Evolutionary conservation across 441 rosid genomes (phyloP), one percentile per base, ranked within the genome.

Genomic region (Pelargonium citronellum): DNA sequence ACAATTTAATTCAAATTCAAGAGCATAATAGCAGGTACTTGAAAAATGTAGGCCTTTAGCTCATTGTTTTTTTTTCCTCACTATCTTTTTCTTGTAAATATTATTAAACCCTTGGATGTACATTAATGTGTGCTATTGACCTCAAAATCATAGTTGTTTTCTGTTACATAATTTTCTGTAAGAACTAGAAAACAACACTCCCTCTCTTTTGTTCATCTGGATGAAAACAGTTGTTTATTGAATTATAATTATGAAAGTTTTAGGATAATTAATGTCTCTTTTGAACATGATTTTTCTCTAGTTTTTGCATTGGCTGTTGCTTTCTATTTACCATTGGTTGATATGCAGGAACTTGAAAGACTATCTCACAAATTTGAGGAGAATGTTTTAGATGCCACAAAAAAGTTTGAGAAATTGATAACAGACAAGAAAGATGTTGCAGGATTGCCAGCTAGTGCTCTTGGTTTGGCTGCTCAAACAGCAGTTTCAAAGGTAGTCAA

Each of bases 301-400:
- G 3, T 67, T 66, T 55, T 20, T 64, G 64, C 4, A 1, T 68
- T 67, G 17, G 53, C 70, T 58, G 7, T 24, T 55, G 49, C 51
- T 13, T 67, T 65, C 53, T 58, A 16, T 69, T 63, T 64, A 69
- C 60, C 20, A 37, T 66, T 43, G 15, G 53, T 63, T 69, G 61
- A 73, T 74, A 67, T 72, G 9, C 83, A 93, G 98, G 97, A 93
- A 81, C 79, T 93, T 68, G 87, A 88, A 73, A 87, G 83, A 69
- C 82, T 89, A 49, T 83, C 95, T 61, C 91, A 86, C 68, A 93
- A 89, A 75, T 93, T 93, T 67, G 83, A 68, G 61, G 97, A 89
- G 80, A 93, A 93, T 67, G 96, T 89, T 70, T 78, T 93, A 84
- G 98, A 93, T 77, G 90, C 97, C 70, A 93, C 97, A 75, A 93